Evolutionary conservation across 164 flowering plant genomes (phyloP), one percentile per base, ranked within the genome.

Genomic region (Platanus orientalis): DNA sequence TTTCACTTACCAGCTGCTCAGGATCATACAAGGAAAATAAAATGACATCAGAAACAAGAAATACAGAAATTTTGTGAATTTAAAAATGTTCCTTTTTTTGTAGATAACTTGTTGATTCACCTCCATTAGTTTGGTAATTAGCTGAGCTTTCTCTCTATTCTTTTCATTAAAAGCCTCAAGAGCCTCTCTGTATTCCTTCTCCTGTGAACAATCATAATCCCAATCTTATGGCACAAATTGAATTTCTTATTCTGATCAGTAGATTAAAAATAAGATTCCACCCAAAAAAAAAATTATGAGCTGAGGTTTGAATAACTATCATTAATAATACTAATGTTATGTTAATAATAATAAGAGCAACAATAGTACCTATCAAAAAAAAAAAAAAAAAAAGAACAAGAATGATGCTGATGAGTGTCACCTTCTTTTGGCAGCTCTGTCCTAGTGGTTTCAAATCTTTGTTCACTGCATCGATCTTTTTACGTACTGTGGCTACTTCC

Each of bases 121-220:
- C 93, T 92, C 98, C 88, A 79, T 83, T 60, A 92, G 58, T 69
- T 79, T 92, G 67, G 85, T 64, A 30, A 92, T 65, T 9, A 92
- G 82, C 62, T 83, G 86, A 60, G 79, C 71, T 68, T 90, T 92
- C 75, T 90, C 96, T 70, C 57, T 83, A 81, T 83, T 89, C 73
- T 88, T 90, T 62, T 86, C 96, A 65, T 86, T 90, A 66, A 78
- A 86, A 57, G 86, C 88, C 58, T 92, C 96, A 20, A 90, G 79
- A 3, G 85, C 86, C 57, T 92, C 96, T 70, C 70, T 90, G 79
- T 92, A 92, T 63, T 92, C 98, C 75, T 71, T 86, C 67, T 92
- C 96, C 96, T 90, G 77, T 40, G n/a, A 64, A 6, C 23, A 62
- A 34, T 16, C 60, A 57, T 13, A n/a, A 57, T 14, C 17, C 47